Conservation (phyloP, 106 monocot species). For the Apostasia shenzhenica region DNA sequence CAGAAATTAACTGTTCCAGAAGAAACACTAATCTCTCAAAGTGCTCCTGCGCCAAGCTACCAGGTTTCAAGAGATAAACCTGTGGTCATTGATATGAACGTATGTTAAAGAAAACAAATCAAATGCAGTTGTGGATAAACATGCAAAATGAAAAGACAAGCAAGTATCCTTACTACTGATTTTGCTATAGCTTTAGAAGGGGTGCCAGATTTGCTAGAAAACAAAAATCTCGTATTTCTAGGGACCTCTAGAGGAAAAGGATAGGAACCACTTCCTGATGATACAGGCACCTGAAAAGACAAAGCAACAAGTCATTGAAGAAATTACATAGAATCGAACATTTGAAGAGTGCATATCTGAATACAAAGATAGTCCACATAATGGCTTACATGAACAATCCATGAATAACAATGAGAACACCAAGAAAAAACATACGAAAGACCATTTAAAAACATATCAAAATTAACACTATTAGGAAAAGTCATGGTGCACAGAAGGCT, state of each 20-base stretch:
- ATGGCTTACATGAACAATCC: too few relatives aligned
- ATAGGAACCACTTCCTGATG: slow-evolving; percentile 63
- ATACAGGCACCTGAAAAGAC: slow-evolving; percentile 74
- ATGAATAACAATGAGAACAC: too few relatives aligned
- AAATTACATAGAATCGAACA: neutral
- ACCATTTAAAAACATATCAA: too few relatives aligned
- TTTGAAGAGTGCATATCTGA: neutral
- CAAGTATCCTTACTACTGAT: slow-evolving; percentile 65
- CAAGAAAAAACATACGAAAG: too few relatives aligned
- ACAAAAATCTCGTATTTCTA: slow-evolving; percentile 62
- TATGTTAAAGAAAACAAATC: neutral
- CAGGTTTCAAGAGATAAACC: slow-evolving; percentile 87
- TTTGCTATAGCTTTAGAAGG: slow-evolving; percentile 81
- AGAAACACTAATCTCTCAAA: slow-evolving; percentile 78
- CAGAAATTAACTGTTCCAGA: slow-evolving; percentile 75
- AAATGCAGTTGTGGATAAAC: neutral
- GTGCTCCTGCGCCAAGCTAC: slow-evolving; percentile 51
- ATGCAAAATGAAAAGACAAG: neutral
- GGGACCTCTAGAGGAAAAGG: slow-evolving; percentile 84
- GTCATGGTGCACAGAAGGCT: too few relatives aligned
- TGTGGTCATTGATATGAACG: slow-evolving; percentile 23
- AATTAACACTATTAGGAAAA: too few relatives aligned
- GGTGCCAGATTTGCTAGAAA: slow-evolving; percentile 68
- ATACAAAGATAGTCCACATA: neutral
- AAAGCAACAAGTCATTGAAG: neutral